Evolutionary conservation across 2,329 filamentous ascomycete species (phyloP).

Genomic region (Aureobasidium sp.): DNA sequence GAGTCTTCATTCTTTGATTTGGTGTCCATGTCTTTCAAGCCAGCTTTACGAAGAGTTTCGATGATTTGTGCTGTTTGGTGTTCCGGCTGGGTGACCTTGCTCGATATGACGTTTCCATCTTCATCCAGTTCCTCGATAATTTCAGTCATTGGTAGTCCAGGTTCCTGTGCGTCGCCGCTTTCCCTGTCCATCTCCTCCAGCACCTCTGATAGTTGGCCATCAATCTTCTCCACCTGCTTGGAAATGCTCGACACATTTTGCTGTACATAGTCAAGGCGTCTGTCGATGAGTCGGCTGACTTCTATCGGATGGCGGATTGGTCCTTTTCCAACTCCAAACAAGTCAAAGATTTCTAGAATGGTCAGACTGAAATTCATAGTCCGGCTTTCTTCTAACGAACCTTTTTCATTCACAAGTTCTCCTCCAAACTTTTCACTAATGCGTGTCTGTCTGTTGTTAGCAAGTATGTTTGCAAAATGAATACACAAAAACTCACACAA

Average conservation of each 20-base stretch:
- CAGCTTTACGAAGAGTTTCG: slow-evolving; percentile 70
- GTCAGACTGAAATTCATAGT: neutral
- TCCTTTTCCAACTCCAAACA: slow-evolving; percentile 42
- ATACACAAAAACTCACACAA: slow-evolving; percentile 20
- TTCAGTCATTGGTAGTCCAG: slow-evolving; percentile 73
- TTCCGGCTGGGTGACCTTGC: slow-evolving; percentile 49
- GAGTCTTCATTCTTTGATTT: neutral
- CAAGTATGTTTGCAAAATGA: neutral
- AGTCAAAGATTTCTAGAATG: slow-evolving; percentile 44
- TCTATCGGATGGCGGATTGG: slow-evolving; percentile 51
- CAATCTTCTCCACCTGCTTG: slow-evolving; percentile 61
- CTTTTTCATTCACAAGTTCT: slow-evolving; percentile 54
- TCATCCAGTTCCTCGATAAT: slow-evolving; percentile 92
- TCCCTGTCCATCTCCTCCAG: slow-evolving; percentile 34
- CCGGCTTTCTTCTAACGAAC: slow-evolving; percentile 14
- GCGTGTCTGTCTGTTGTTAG: slow-evolving; percentile 20
- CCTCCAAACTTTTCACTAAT: slow-evolving; percentile 56
- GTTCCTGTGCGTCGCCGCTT: slow-evolving; percentile 47
- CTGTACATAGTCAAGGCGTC: slow-evolving; percentile 76
- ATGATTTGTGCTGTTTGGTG: slow-evolving; percentile 60
- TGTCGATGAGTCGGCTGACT: slow-evolving; percentile 60
- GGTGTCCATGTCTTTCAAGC: slow-evolving; percentile 40
- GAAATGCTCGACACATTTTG: slow-evolving; percentile 70
- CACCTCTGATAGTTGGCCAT: slow-evolving; percentile 62
- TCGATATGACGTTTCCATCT: slow-evolving; percentile 67